A percentile compares a stretch with the other conserved stretches of the same genome.
Conservation (phyloP, 371 early-diverging fungal species). For the Lichtheimia ornata region DNA sequence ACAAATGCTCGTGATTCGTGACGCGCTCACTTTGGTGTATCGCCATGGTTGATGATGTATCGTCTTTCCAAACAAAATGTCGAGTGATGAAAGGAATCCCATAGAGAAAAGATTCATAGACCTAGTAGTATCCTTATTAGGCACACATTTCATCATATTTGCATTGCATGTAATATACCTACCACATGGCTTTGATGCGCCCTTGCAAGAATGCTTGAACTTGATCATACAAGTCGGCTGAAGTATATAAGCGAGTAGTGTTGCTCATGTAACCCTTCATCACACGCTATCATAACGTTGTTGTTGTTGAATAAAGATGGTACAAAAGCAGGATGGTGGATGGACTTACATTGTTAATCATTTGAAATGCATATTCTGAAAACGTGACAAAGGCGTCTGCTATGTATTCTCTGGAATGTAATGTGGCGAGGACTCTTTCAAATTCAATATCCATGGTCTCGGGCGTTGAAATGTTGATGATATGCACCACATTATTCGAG, state of each 20-base stretch:
- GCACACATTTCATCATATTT: too few species aligned
- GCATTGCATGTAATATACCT: background rate
- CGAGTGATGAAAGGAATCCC: slow-evolving; percentile 34
- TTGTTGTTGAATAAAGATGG: background rate
- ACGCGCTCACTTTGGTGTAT: slow-evolving; percentile 17
- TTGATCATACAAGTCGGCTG: slow-evolving; percentile 31
- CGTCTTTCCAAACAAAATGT: slow-evolving; percentile 20
- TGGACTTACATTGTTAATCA: slow-evolving; percentile 26
- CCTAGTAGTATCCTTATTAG: slow-evolving; percentile 13
- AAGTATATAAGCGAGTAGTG: slow-evolving; percentile 22
- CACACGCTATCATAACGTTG: slow-evolving; percentile 17
- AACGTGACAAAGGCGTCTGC: slow-evolving; percentile 32
- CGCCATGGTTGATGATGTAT: slow-evolving; percentile 26
- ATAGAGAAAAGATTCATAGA: slow-evolving; percentile 27
- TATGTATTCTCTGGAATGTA: slow-evolving; percentile 16
- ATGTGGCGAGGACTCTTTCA: slow-evolving; percentile 2
- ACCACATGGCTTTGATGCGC: slow-evolving; percentile 25
- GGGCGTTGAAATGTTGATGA: slow-evolving; percentile 18
- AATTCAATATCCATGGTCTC: slow-evolving; percentile 26
- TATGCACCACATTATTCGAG: slow-evolving; percentile 20
- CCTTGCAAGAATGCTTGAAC: slow-evolving; percentile 27
- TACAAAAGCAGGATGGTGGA: background rate
- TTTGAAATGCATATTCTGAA: slow-evolving; percentile 29
- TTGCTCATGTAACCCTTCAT: slow-evolving; percentile 24
- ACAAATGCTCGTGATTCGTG: slow-evolving; percentile 12